Evolutionary conservation across 176 grass and related monocot species (phyloP).

Genomic region (Cenchrus fungigraminus): DNA sequence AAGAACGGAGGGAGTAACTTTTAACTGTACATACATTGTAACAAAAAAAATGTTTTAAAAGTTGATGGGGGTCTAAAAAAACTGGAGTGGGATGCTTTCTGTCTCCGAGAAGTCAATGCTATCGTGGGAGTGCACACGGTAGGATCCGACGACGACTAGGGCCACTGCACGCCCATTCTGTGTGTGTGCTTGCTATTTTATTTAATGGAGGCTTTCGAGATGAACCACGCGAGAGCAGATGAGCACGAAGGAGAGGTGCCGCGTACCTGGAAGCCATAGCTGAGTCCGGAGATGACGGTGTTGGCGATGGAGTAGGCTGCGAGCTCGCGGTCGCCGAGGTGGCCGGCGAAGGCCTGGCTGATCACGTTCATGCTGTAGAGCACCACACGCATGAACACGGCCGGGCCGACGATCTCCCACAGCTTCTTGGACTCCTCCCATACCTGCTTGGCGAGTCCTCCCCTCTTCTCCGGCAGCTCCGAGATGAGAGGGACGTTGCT

Average conservation of each 20-base stretch:
- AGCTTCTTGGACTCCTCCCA: conserved; percentile 45
- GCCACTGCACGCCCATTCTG: neutral
- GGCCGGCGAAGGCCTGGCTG: conserved; percentile 57
- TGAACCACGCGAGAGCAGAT: neutral
- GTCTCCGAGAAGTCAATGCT: neutral
- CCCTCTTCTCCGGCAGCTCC: neutral
- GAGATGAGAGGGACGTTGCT: conserved; percentile 15
- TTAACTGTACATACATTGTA: neutral
- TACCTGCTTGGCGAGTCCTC: neutral
- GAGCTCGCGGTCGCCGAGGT: conserved; percentile 65
- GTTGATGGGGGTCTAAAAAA: neutral
- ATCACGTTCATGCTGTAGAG: conserved; percentile 37
- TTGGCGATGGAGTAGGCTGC: conserved; percentile 52
- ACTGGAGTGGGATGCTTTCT: neutral
- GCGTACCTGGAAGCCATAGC: conserved; percentile 48
- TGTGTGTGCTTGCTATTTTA: no score
- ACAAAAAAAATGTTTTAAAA: neutral
- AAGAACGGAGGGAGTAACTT: no score
- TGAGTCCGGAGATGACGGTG: conserved; percentile 46
- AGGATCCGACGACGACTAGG: neutral
- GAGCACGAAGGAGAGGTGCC: neutral
- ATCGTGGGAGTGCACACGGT: neutral
- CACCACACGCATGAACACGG: conserved; percentile 8
- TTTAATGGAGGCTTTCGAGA: no score
- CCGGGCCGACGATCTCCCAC: conserved; percentile 33